Conservation (phyloP, 2,329 filamentous ascomycete species). For the Fusarium xylarioides region DNA sequence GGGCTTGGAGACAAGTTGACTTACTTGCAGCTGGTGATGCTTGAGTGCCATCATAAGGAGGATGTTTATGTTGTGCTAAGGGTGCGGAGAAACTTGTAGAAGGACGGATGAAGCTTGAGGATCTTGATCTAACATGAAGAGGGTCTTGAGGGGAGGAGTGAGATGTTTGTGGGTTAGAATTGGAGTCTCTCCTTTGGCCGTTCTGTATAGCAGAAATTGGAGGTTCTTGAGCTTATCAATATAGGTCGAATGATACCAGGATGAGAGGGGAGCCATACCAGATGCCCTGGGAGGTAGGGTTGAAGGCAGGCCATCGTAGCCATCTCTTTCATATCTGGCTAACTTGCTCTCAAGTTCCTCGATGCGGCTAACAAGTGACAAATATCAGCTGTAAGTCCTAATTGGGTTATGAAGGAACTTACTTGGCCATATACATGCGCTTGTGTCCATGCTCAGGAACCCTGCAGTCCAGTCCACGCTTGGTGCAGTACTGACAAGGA, state of each 20-base stretch:
- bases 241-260: neutral
- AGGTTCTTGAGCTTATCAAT: constrained; percentile 18
- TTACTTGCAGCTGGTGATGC: constrained; percentile 38
- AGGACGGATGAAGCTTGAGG: constrained; percentile 36
- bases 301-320: constrained; percentile 18
- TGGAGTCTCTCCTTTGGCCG: constrained; percentile 10
- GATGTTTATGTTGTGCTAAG: constrained; percentile 11
- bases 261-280: constrained; percentile 1
- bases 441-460: constrained; percentile 42
- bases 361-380: constrained; percentile 24
- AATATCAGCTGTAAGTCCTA: neutral
- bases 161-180: constrained; percentile 15
- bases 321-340: constrained; percentile 39
- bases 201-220: neutral
- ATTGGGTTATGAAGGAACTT: neutral
- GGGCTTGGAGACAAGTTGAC: neutral
- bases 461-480: constrained; percentile 40
- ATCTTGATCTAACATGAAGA: constrained; percentile 28
- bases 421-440: constrained; percentile 42
- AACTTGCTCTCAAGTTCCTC: constrained; percentile 41
- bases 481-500: constrained; percentile 40
- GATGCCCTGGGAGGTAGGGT: constrained; percentile 13
- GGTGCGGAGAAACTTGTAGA: constrained; percentile 41
- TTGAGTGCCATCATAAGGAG: constrained; percentile 6
- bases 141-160: constrained; percentile 36